Percentiles rank a stretch among this genome's conserved stretches.
Evolutionary conservation across 768 basidiomycete species (phyloP).

Genomic region (Naganishia kalamii): DNA sequence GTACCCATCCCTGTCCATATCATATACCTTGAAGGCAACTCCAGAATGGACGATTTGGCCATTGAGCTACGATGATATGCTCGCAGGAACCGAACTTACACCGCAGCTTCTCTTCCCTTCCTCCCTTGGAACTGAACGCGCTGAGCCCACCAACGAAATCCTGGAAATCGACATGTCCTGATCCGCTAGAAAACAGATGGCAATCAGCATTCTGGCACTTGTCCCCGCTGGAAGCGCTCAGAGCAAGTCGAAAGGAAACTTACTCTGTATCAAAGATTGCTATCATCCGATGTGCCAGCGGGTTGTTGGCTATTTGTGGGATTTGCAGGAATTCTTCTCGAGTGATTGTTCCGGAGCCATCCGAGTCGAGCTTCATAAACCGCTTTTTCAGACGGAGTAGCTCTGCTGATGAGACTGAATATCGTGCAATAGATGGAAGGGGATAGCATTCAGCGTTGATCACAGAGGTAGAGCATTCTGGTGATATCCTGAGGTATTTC

Average conservation of each 20-base stretch:
- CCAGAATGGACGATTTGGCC: not conserved
- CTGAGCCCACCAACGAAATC: slow-evolving; percentile 97
- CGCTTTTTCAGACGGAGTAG: slow-evolving; percentile 94
- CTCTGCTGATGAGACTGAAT: slow-evolving; percentile 83
- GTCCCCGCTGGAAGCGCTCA: not conserved
- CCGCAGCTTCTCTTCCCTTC: slow-evolving; percentile 88
- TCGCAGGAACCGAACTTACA: slow-evolving; percentile 56
- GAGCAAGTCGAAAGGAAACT: slow-evolving; percentile 50
- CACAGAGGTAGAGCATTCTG: not conserved
- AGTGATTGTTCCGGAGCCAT: slow-evolving; percentile 96
- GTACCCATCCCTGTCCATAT: slow-evolving; percentile 93
- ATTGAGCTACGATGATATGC: not conserved
- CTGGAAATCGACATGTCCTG: slow-evolving; percentile 97
- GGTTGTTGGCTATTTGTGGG: slow-evolving; percentile 97
- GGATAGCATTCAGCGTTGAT: not conserved
- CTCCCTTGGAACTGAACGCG: slow-evolving; percentile 94
- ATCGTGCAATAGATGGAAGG: not conserved
- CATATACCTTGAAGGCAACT: slow-evolving; percentile 99
- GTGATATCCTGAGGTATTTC: not conserved
- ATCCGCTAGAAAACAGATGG: slow-evolving; percentile 58
- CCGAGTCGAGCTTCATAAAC: slow-evolving; percentile 99
- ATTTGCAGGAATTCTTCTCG: slow-evolving; percentile 98
- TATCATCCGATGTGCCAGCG: slow-evolving; percentile 92
- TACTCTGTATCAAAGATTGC: slow-evolving; percentile 99
- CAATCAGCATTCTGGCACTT: not conserved